Conservation (phyloP, 441 rosid genomes). For the Pelargonium fulgidum region DNA sequence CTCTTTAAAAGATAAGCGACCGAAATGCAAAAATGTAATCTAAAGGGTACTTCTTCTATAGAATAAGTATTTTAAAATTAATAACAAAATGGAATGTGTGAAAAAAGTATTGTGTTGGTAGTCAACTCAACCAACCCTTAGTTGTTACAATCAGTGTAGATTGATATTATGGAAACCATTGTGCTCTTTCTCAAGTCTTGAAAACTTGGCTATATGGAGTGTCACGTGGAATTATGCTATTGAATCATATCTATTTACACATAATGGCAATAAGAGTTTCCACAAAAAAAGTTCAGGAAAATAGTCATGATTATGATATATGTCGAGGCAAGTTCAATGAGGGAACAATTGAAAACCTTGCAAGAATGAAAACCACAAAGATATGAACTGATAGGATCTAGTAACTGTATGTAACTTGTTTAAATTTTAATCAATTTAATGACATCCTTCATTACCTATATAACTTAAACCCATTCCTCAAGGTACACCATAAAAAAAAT, state of each 20-base stretch:
- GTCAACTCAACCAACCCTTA: not conserved
- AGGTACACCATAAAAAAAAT: no score
- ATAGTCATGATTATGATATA: no score
- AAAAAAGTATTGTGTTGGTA: not conserved
- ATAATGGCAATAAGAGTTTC: no score
- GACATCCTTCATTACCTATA: no score
- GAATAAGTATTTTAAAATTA: not conserved
- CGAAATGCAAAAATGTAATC: not conserved
- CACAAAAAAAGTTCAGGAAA: no score
- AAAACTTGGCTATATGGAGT: not conserved
- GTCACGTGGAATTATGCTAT: not conserved
- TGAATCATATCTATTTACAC: not conserved
- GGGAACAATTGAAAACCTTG: no score
- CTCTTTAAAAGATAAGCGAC: not conserved
- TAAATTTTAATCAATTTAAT: no score
- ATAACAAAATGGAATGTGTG: not conserved
- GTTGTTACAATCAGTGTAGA: not conserved
- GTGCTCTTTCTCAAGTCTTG: slow-evolving; percentile 5
- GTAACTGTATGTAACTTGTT: no score
- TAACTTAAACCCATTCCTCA: no score
- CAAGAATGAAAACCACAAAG: no score
- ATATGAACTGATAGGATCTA: no score
- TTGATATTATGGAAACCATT: not conserved
- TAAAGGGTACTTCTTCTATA: not conserved
- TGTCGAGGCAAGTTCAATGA: no score